A percentile compares a stretch with the other conserved stretches of the same genome.
These are phyloP conservation scores for Heterococcus sp. DNA, from an alignment of 108 stramenopile genomes.

Conservation along the genomic window DNA sequence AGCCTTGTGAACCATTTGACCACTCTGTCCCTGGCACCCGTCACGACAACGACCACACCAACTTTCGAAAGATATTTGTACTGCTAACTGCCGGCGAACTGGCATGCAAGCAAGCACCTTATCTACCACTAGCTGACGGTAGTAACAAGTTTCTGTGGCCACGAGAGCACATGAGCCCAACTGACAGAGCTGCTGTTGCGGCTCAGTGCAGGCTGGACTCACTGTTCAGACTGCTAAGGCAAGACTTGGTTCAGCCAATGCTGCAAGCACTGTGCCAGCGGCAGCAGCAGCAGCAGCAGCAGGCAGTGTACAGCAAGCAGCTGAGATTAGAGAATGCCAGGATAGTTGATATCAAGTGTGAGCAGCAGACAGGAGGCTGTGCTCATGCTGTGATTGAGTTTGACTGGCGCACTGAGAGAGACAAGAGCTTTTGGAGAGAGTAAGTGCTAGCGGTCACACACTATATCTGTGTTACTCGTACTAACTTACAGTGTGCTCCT, in stretches of 20 bases:
- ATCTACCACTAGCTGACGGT: neutral
- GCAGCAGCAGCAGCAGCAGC: neutral
- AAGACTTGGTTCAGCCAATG: slow-evolving; percentile 25
- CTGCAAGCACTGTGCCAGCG: neutral
- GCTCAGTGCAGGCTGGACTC: slow-evolving; percentile 8
- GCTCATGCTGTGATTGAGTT: no score
- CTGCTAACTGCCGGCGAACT: slow-evolving; percentile 14
- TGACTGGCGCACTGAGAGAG: no score
- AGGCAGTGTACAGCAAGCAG: neutral
- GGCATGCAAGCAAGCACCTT: slow-evolving; percentile 4
- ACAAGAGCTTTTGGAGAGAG: no score
- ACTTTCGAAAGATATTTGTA: slow-evolving; percentile 8
- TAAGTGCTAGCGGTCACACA: no score
- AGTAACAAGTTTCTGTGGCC: no score
- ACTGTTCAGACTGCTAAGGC: slow-evolving; percentile 16
- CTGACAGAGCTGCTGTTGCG: neutral
- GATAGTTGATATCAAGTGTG: no score
- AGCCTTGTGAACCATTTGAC: no score
- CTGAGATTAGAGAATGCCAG: no score
- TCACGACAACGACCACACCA: slow-evolving; percentile 35
- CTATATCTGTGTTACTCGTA: no score
- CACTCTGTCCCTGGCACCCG: slow-evolving; percentile 19
- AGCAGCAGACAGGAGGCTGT: no score
- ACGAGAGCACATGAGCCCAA: no score
- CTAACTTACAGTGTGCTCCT: no score